Conservation (phyloP, 768 basidiomycete species). For the Psilocybe sp. region DNA sequence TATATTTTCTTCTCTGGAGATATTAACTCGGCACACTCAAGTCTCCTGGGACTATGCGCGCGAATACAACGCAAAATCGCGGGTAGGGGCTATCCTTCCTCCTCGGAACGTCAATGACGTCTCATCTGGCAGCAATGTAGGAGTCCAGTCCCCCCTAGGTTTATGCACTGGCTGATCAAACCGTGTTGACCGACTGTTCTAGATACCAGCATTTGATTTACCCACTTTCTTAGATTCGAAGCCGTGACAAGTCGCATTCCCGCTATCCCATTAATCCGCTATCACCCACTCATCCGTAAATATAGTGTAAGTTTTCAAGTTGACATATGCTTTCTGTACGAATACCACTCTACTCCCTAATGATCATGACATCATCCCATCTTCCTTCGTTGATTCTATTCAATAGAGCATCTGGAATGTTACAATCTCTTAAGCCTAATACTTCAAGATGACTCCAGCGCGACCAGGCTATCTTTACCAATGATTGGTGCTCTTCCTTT, state of each 20-base stretch:
- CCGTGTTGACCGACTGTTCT: constrained; percentile 18
- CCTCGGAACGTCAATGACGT: constrained; percentile 23
- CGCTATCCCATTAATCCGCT: neutral
- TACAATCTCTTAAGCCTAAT: constrained; percentile 56
- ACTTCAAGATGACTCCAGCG: constrained; percentile 51
- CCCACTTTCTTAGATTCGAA: constrained; percentile 48
- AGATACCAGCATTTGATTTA: constrained; percentile 54
- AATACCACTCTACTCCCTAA: neutral
- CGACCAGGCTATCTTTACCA: constrained; percentile 57
- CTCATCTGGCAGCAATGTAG: constrained; percentile 32
- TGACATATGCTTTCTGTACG: neutral
- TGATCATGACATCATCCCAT: constrained; percentile 55
- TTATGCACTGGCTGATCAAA: neutral
- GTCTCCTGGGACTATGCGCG: constrained; percentile 57
- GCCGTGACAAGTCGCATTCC: constrained; percentile 25
- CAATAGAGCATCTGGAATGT: constrained; percentile 38
- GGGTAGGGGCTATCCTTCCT: constrained; percentile 48
- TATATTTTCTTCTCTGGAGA: constrained; percentile 59
- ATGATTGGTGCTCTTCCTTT: constrained; percentile 27
- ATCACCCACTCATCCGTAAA: neutral
- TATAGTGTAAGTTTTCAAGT: neutral
- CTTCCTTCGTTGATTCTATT: constrained; percentile 53
- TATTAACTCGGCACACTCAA: constrained; percentile 64
- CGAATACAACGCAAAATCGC: constrained; percentile 44
- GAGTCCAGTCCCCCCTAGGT: neutral